Base-by-base conservation (phyloP, 805 yeast species). In the Cyberlindnera misumaiensis region DNA sequence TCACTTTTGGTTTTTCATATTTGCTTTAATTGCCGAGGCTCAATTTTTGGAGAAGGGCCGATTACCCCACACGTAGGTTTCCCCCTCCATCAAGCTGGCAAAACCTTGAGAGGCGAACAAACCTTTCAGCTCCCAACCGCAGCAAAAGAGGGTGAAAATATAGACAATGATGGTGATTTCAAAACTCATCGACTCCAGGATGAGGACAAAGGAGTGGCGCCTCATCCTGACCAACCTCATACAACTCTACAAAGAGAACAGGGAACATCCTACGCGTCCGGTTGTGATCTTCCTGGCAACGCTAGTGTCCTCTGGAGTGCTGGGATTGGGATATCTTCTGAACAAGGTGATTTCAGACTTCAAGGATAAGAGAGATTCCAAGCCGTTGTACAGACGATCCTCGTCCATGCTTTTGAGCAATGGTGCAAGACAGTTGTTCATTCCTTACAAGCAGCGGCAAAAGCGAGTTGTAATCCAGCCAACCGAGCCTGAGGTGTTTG, bases 341-440 rank as follows among this genome's bases (percentile, higher is more conserved):
- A 53, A 51, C 46, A 55, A 55, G 36, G 20, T 52, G 14, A 46
- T 55, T 24, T 39, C 48, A 4, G 59, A 55, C 38, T 52, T 47
- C 37, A 43, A 43, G 33, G 59, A 55, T 31, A 53, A 45, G 39
- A 30, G 58, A 4, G 58, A 55, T 25, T 52, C 59, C 11, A 46
- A 43, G 16, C 58, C 55, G 3, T 38, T 55, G 1, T 53, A 55
- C 42, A 48, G 50, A 42, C 44, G 59, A 30, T 52, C 58, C 0
- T 51, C 56, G 2, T 55, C 59, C 1, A 52, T 55, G 3, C 46
- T 55, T n/a, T 35, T 55, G 34, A 49, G 42, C 34, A 55, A 55
- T 35, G 59, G 59, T 14, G 57, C 56, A 11, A 51, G 59, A 43
- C 55, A 55, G 39, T 34, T 55, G 15, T 55, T 52, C 42, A 52